Conservation (phyloP, 2,329 filamentous ascomycete genomes). For the Aureobasidium lini region DNA sequence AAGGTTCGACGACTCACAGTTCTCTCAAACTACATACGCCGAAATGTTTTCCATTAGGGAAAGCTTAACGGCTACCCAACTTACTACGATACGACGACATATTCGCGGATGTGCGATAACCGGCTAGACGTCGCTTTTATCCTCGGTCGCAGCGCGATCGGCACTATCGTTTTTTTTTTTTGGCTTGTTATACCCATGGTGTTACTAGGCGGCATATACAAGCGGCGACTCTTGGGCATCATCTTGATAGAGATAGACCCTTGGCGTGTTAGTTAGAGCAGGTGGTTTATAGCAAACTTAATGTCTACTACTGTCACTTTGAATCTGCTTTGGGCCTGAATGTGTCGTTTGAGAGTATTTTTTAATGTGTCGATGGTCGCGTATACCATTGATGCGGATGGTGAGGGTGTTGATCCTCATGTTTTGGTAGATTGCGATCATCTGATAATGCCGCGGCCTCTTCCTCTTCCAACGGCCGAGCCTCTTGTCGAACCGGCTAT, state of each 20-base stretch:
- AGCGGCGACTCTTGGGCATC: background rate
- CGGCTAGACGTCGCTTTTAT: background rate
- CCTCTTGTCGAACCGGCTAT: constrained; percentile 21
- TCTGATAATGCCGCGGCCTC: constrained; percentile 16
- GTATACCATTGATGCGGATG: too few relatives aligned
- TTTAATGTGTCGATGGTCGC: background rate
- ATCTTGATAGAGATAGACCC: background rate
- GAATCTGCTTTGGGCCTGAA: background rate
- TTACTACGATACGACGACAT: background rate
- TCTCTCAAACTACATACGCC: background rate
- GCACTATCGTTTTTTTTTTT: background rate
- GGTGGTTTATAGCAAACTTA: background rate
- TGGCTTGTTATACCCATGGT: background rate
- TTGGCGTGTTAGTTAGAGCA: background rate
- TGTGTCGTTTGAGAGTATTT: background rate
- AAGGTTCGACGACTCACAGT: background rate
- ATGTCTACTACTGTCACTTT: background rate
- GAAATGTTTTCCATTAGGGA: too few relatives aligned
- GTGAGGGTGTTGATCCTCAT: background rate
- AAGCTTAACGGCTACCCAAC: too few relatives aligned
- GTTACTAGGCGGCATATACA: background rate
- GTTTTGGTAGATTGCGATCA: background rate
- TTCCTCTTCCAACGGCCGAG: constrained; percentile 26
- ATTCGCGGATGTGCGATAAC: background rate
- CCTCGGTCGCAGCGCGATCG: background rate